Base-by-base conservation (phyloP, 192 early-diverging fungal genomes). In the Podila epicladia region DNA sequence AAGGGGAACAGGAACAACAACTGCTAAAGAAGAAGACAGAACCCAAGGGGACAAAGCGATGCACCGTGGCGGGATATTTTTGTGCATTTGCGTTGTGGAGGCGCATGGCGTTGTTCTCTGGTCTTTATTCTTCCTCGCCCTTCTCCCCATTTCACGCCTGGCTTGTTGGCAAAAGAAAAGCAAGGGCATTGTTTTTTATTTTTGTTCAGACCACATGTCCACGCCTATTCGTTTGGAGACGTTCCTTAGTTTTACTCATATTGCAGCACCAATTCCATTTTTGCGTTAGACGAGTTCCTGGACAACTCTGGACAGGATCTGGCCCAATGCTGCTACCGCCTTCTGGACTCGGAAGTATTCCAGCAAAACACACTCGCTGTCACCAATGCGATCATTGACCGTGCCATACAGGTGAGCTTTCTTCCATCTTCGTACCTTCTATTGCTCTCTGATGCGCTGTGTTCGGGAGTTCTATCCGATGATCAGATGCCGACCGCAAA, bases 341-440 rank as follows among this genome's bases (percentile, higher is more conserved):
- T 90, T 26, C 61, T 90, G 24, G 87, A 88, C 65, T 87, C 89
- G 19, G 68, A 80, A 26, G 58, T 85, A 35, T 90, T 84, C 64
- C 66, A 72, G 19, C 82, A 75, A 53, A 80, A 73, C 62, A 69
- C 67, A 0, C 59, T 80, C 19, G 48, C 53, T 13, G 72, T 80
- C 57, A 49, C 49, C 1, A n/a, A 61, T 11, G 45, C 71, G 5
- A 73, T 80, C n/a, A 69, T 72, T 48, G 77, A 80, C 9, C 65
- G 77, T 12, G 77, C 77, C 32, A 65, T 80, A 32, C 71, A 80
- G 77, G 77, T 80, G 53, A 26, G 53, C 8, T 55, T 55, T 26
- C 8, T 24, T 55, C 24, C 19, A 24, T 11, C 24, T 4, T 22
- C 22, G 1, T 37, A 37, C 35, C 35, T 37, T 37, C 35, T 9